These are phyloP conservation scores for Phytophthora litchii DNA, from an alignment of 352 stramenopile genomes.

Conservation along the genomic window DNA sequence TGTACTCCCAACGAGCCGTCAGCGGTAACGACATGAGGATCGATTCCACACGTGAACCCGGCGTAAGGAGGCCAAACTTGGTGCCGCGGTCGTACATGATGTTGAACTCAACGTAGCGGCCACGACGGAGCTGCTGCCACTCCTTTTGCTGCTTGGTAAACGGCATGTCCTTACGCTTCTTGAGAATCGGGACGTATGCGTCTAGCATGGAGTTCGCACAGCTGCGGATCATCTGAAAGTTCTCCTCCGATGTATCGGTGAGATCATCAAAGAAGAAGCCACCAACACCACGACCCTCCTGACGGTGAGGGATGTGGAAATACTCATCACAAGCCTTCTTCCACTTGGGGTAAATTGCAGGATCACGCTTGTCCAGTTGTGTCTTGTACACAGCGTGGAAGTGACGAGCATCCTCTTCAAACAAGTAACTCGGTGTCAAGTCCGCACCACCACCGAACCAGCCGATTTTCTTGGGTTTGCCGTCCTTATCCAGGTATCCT, in stretches of 20 bases:
- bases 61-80: slow-evolving; percentile 97
- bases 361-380: slow-evolving; percentile 93
- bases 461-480: slow-evolving; percentile 78
- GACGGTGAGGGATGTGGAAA: slow-evolving; percentile 97
- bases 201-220: slow-evolving; percentile 88
- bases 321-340: slow-evolving; percentile 98
- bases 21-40: slow-evolving; percentile 99
- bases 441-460: slow-evolving; percentile 98
- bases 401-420: slow-evolving; percentile 96
- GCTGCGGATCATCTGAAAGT: slow-evolving; percentile 80
- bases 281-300: slow-evolving; percentile 95
- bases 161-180: slow-evolving; percentile 94
- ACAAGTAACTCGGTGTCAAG: slow-evolving; percentile 97
- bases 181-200: slow-evolving; percentile 96
- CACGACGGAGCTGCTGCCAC: slow-evolving; percentile 97
- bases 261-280: slow-evolving; percentile 99
- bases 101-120: slow-evolving; percentile 99
- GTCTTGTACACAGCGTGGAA: slow-evolving; percentile 98
- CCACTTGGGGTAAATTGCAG: slow-evolving; percentile 94
- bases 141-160: slow-evolving; percentile 97
- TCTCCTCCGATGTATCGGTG: slow-evolving; percentile 92
- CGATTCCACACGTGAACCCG: slow-evolving; percentile 96
- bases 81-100: slow-evolving; percentile 99
- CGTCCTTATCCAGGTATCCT: slow-evolving; percentile 76
- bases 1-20: slow-evolving; percentile 98